Conservation (phyloP, 495 filamentous ascomycete genomes). For the Sphaerosporella brunnea region DNA sequence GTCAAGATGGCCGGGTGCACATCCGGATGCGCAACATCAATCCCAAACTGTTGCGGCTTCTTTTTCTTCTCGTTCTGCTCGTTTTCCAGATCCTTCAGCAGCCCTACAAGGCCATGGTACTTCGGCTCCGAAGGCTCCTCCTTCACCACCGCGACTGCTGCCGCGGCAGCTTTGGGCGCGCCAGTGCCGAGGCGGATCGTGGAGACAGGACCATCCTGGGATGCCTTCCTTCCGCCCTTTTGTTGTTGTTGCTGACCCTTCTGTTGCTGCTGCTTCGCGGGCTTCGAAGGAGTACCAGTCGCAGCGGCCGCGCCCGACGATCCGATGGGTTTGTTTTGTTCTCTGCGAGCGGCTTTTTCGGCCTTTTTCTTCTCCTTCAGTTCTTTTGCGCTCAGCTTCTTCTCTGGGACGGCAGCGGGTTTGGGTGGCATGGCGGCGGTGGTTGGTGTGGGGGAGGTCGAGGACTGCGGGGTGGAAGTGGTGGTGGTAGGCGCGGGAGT, state of each 20-base stretch:
- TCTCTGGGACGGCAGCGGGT: conserved; percentile 13
- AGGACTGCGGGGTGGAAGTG: too few relatives aligned
- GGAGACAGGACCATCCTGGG: conserved; percentile 8
- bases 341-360: conserved; percentile 59
- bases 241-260: conserved; percentile 31
- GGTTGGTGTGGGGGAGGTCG: too few relatives aligned
- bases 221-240: conserved; percentile 30
- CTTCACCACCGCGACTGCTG: conserved; percentile 10
- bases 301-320: not conserved
- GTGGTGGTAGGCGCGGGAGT: too few relatives aligned
- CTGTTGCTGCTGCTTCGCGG: conserved; percentile 27
- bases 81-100: conserved; percentile 31
- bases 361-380: conserved; percentile 62
- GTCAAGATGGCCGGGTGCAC: conserved; percentile 77
- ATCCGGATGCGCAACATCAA: conserved; percentile 65
- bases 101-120: conserved; percentile 31
- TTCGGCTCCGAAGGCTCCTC: conserved; percentile 25
- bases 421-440: conserved; percentile 3
- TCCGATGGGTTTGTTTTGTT: conserved; percentile 36
- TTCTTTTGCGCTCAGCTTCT: conserved; percentile 35
- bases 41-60: conserved; percentile 53
- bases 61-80: conserved; percentile 52
- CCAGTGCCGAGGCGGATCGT: conserved; percentile 10
- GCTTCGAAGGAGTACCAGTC: conserved; percentile 10
- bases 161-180: conserved; percentile 1